Evolutionary conservation across 2,329 filamentous ascomycete genomes (phyloP), one percentile per base, ranked within the genome.

Genomic region (Plenodomus tracheiphilus): DNA sequence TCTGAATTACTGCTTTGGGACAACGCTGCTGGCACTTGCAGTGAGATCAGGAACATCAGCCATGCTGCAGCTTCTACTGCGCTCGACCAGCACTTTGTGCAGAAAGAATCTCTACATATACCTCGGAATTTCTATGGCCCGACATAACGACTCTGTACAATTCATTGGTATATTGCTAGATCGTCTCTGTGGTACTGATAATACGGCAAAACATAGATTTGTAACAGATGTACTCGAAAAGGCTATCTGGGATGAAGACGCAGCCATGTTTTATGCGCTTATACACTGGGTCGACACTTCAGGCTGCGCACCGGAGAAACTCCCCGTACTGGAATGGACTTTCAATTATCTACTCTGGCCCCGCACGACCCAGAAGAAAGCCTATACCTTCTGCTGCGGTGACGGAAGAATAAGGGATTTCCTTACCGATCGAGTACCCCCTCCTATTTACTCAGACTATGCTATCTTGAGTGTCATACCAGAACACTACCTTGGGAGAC

Each of bases 1-100:
- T 21, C 41, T 52, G 1, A 52, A 50, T 13, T 47, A 52, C 21
- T 50, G 51, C 16, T 56, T 52, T 25, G 40, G 40, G 8, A 42
- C 40, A 32, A 42, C 40, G 8, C 25, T 42, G 6, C n/a, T 42
- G 2, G 40, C 22, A 18, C 15, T 42, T 4, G 28, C 19, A 32
- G 17, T 45, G 3, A 21, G 17, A 20, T 19, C 21, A 13, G 42
- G 19, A 28, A 45, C 19, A 7, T 5, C 13, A 2, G n/a, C 16
- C 10, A 44, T 44, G 32, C 15, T 44, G 19, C 21, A n/a, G 17
- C 32, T 44, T 4, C 32, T 44, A 4, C 22, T 39, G 10, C 20
- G 34, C 7, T 45, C 42, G 16, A 39, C 32, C 9, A 28, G 17
- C n/a, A 18, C 25, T 6, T 34, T 45, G 20, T 5, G n/a, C 10